phyloP scores from a whole-genome alignment of 164 flowering plant species.

The Amborella trichopoda region DNA sequence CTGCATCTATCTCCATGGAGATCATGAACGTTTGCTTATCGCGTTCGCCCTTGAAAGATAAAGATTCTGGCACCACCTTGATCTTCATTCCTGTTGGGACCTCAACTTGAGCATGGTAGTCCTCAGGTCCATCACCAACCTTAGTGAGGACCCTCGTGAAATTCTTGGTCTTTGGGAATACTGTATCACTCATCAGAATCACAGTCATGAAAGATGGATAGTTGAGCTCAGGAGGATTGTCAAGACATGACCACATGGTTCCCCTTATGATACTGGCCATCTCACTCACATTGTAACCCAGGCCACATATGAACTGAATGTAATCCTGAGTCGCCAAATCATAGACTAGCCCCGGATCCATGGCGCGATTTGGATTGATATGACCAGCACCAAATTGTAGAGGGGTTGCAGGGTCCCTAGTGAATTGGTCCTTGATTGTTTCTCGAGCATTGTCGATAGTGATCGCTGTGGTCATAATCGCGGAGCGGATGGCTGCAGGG shows the following conservation, averaged over 20 bases:
- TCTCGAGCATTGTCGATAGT: slow-evolving; percentile 7
- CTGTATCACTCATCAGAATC: slow-evolving; percentile 4
- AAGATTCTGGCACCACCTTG: slow-evolving; percentile 10
- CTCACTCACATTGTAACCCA: slow-evolving; percentile 11
- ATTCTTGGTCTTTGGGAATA: slow-evolving; percentile 3
- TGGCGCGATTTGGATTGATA: slow-evolving; percentile 13
- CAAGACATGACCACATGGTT: slow-evolving; percentile 10
- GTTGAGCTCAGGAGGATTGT: slow-evolving; percentile 11
- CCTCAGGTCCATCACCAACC: slow-evolving; percentile 7
- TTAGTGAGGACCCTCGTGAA: slow-evolving; percentile 21
- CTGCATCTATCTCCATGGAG: no score
- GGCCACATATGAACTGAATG: slow-evolving; percentile 12
- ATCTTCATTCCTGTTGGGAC: slow-evolving; percentile 12
- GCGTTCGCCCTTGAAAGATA: slow-evolving; percentile 14
- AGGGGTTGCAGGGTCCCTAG: slow-evolving; percentile 7
- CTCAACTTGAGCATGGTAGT: slow-evolving; percentile 10
- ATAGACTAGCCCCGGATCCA: slow-evolving; percentile 18
- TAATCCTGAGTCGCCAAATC: slow-evolving; percentile 10
- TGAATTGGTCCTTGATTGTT: slow-evolving; percentile 5
- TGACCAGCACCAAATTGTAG: slow-evolving; percentile 14
- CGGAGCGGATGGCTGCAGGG: slow-evolving; percentile 31
- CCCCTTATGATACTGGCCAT: slow-evolving; percentile 13
- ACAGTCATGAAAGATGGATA: slow-evolving; percentile 22
- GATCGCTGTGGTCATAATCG: slow-evolving; percentile 23
- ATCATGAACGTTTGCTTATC: slow-evolving; percentile 13